Base-by-base conservation (phyloP, 2,329 filamentous ascomycete species). In the Ceratocystis diversiconidia region DNA sequence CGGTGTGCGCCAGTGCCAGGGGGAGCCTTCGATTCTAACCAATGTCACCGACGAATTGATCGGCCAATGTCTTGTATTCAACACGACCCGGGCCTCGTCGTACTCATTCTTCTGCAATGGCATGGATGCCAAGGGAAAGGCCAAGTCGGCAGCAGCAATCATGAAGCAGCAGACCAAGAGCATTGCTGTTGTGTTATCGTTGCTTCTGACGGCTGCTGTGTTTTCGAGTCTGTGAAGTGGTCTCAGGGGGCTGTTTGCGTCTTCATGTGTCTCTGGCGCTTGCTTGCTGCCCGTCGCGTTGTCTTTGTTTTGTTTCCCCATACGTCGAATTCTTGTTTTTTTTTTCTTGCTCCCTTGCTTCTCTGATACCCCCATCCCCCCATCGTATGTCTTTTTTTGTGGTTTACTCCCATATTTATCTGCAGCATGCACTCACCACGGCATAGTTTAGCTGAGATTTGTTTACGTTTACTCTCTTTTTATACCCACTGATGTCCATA, bases 1-100 rank as follows among this genome's bases (percentile, higher is more conserved):
- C 4, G 79, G 85, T 71, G 80, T 78, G 72, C 75, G 85, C 62
- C 76, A 82, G 5, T 88, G 88, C 73, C 90, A 89, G 76, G 89
- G 84, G 74, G 79, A 86, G 69, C 85, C 85, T 0, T 90, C 87
- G 0, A 83, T 90, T 32, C 79, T 91, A 66, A 81, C 83, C 25
- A 84, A 84, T 17, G 69, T 71, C 2, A 70, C 70, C 7, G 64
- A 69, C 1, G 69, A 73, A 6, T 70, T 71, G 67, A 55, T 57
- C 1, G n/a, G 61, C 17, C 63, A 62, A 12, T 69, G 68, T n/a
- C 50, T 69, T 12, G 50, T 68, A 8, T 64, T 69, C 19, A 68
- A 67, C 44, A 66, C 65, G 1, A 66, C 65, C n/a, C 32, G 55
- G 2, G 50, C 52, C 5, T 66, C 65, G 52, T 66, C 65, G n/a